phyloP scores from a whole-genome alignment of 2,329 filamentous ascomycete genomes.

The Orbilia blumenaviensis region DNA sequence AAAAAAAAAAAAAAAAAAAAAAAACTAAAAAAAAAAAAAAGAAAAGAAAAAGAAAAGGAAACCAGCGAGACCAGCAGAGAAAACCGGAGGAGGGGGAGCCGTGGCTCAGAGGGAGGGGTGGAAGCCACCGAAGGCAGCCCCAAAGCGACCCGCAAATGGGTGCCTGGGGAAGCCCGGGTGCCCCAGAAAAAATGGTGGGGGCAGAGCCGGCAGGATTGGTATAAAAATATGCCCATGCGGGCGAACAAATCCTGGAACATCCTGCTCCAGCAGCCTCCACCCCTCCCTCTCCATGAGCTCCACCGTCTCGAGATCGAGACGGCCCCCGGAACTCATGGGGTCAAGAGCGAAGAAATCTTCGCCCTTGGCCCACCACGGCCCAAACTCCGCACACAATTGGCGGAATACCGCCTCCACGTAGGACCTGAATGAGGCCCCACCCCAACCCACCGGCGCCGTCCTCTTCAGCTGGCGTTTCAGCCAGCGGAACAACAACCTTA shows the following conservation, averaged over 20 bases:
- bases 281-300: slow-evolving; percentile 22
- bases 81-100: too few species aligned
- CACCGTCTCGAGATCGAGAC: slow-evolving; percentile 12
- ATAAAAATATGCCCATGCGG: neutral
- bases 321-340: neutral
- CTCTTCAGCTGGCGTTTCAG: slow-evolving; percentile 32
- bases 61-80: too few species aligned
- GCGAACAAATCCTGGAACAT: slow-evolving; percentile 1
- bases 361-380: slow-evolving; percentile 3
- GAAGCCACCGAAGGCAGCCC: neutral
- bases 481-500: slow-evolving; percentile 25
- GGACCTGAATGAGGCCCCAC: slow-evolving; percentile 2
- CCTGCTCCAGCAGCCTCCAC: slow-evolving; percentile 26
- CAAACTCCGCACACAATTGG: slow-evolving; percentile 36
- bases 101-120: too few species aligned
- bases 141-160: neutral
- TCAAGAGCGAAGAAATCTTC: slow-evolving; percentile 6
- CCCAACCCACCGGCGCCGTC: slow-evolving; percentile 18
- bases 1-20: too few species aligned
- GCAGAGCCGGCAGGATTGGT: neutral
- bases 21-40: too few species aligned
- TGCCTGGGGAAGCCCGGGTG: neutral
- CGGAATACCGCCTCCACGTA: slow-evolving; percentile 1
- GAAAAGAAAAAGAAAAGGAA: neutral
- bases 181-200: neutral